A percentile compares a stretch with the other conserved stretches of the same genome.
Evolutionary conservation across 1,284 basidiomycete species (phyloP).

Genomic region (Boletus sp.): DNA sequence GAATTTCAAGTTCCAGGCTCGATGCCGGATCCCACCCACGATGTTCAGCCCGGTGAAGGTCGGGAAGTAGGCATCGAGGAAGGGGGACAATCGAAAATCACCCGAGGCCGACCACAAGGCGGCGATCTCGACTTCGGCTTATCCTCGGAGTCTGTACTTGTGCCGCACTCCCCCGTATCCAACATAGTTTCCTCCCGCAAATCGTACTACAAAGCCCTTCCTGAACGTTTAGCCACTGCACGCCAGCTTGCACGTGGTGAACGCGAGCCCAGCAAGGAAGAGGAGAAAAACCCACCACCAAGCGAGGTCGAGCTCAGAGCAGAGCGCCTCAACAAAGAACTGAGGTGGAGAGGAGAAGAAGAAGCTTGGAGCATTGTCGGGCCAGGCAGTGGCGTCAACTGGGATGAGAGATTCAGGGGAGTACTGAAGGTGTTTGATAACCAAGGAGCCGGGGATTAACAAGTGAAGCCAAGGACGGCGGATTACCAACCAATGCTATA

Average conservation of each 20-base stretch:
- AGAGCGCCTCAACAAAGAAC: constrained; percentile 84
- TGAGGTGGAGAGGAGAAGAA: constrained; percentile 76
- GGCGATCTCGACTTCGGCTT: constrained; percentile 79
- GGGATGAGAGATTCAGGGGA: constrained; percentile 74
- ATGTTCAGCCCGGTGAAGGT: constrained; percentile 2
- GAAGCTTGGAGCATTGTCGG: constrained; percentile 77
- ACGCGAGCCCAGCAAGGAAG: constrained; percentile 85
- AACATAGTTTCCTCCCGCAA: constrained; percentile 70
- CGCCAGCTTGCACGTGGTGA: constrained; percentile 74
- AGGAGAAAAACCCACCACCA: constrained; percentile 76
- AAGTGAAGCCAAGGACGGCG: background rate
- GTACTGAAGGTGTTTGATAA: constrained; percentile 66
- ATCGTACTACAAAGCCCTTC: constrained; percentile 77
- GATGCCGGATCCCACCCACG: constrained; percentile 16
- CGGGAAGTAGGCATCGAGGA: constrained; percentile 2
- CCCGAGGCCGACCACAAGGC: constrained; percentile 16
- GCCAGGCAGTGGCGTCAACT: constrained; percentile 61
- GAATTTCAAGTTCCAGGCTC: constrained; percentile 53
- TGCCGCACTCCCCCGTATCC: constrained; percentile 57
- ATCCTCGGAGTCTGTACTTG: constrained; percentile 68
- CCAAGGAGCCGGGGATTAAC: constrained; percentile 20
- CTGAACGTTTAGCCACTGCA: constrained; percentile 68
- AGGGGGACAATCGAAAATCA: background rate
- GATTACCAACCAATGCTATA: background rate
- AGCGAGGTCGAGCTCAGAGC: constrained; percentile 85